A percentile compares a stretch with the other conserved stretches of the same genome.
phyloP scores from a whole-genome alignment of 768 basidiomycete species.

The Auricularia auricula-judae region DNA sequence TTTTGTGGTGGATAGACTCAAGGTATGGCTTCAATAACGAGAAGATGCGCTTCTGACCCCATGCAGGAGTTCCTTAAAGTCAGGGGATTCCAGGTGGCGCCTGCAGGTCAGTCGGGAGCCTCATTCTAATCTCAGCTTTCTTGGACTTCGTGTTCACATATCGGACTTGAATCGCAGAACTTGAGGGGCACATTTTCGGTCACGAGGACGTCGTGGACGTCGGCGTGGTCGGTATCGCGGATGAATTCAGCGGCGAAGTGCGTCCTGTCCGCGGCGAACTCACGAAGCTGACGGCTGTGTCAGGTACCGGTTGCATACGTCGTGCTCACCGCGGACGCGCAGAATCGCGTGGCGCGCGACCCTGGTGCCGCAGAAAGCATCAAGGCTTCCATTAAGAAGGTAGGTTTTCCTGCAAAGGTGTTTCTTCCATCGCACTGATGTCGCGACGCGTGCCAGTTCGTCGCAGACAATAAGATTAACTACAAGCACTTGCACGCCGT shows the following conservation, averaged over 20 bases:
- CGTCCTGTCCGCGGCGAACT: slow-evolving; percentile 5
- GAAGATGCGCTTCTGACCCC: neutral
- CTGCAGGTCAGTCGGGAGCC: slow-evolving; percentile 24
- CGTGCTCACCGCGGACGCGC: slow-evolving; percentile 33
- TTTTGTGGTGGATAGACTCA: slow-evolving; percentile 52
- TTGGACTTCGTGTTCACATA: neutral
- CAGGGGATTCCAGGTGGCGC: slow-evolving; percentile 60
- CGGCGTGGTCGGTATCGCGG: slow-evolving; percentile 55
- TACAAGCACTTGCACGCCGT: slow-evolving; percentile 54
- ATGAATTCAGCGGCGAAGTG: slow-evolving; percentile 58
- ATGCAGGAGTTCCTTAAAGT: slow-evolving; percentile 15
- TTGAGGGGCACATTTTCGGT: slow-evolving; percentile 53
- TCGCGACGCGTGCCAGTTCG: slow-evolving; percentile 16
- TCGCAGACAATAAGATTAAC: slow-evolving; percentile 41
- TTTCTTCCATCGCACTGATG: neutral
- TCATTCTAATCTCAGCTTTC: neutral
- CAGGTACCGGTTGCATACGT: slow-evolving; percentile 52
- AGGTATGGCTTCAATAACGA: slow-evolving; percentile 24
- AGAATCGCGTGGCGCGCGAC: slow-evolving; percentile 25
- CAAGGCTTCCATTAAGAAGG: slow-evolving; percentile 45
- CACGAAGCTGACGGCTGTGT: neutral
- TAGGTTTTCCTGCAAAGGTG: slow-evolving; percentile 18
- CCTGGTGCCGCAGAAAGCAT: slow-evolving; percentile 20
- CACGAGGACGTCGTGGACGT: slow-evolving; percentile 49
- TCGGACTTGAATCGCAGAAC: slow-evolving; percentile 21